Evolutionary conservation across 352 stramenopile species (phyloP).

Genomic region (Globisporangium splendens): DNA sequence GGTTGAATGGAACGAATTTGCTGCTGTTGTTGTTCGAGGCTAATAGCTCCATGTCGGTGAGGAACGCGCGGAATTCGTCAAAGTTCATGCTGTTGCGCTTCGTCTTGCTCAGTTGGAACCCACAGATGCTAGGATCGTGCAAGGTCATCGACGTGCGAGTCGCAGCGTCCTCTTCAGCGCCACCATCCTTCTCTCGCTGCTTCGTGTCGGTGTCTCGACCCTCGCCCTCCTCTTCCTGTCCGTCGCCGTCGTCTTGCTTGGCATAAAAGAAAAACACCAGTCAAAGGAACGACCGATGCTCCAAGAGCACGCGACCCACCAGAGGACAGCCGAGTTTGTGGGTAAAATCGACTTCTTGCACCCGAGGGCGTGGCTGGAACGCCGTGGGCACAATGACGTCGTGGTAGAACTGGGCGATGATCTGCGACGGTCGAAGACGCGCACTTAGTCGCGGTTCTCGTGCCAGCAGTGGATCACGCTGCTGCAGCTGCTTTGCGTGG

Average conservation of each 20-base stretch:
- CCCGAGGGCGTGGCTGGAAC: slow-evolving; percentile 8
- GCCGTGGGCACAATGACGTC: slow-evolving; percentile 26
- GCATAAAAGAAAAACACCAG: slow-evolving; percentile 53
- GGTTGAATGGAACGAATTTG: not conserved
- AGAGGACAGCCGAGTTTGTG: slow-evolving; percentile 40
- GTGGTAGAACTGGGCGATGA: slow-evolving; percentile 39
- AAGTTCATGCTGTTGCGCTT: slow-evolving; percentile 55
- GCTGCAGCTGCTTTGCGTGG: not conserved
- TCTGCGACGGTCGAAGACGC: slow-evolving; percentile 19
- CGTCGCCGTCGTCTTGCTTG: slow-evolving; percentile 33
- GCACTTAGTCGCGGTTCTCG: not conserved
- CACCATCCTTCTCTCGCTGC: not conserved
- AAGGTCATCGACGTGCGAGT: not conserved
- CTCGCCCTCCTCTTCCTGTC: not conserved
- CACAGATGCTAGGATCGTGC: slow-evolving; percentile 6
- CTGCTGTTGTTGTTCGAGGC: not conserved
- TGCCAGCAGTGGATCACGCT: not conserved
- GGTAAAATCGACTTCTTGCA: slow-evolving; percentile 32
- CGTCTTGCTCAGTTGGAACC: slow-evolving; percentile 50
- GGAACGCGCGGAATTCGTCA: slow-evolving; percentile 39
- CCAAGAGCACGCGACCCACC: slow-evolving; percentile 36
- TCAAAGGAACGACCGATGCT: slow-evolving; percentile 55
- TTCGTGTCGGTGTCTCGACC: not conserved
- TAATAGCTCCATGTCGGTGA: slow-evolving; percentile 29
- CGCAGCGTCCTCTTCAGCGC: not conserved